Base-by-base conservation (phyloP, 2,329 filamentous ascomycete species). In the Nigrospora sphaerica region DNA sequence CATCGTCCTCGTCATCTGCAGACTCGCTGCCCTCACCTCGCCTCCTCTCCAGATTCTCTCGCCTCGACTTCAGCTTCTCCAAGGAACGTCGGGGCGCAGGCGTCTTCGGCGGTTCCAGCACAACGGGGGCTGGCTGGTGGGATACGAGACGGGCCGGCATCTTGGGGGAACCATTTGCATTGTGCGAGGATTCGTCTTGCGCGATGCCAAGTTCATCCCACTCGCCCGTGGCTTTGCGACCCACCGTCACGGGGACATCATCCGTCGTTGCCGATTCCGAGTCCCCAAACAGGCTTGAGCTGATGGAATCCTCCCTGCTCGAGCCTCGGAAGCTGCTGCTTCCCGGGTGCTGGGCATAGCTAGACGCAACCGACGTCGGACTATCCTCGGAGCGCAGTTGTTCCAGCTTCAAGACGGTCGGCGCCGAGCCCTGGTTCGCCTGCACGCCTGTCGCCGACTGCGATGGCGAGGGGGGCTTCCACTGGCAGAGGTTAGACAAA, bases 1-100 rank as follows among this genome's bases (percentile, higher is more conserved):
- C 92, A 49, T 96, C 91, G 53, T 96, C 92, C 66, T 96, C 92
- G 56, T 96, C 92, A 57, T 96, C 92, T 5, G 91, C 91, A 31
- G 88, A 95, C 58, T 96, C 92, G 46, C 73, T 79, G 33, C 86
- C 83, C 56, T 95, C 88, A 34, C 81, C 69, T 14, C 80, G 78
- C 39, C 82, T 78, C 56, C 81, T 88, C 58, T 95, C 88, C 32
- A 88, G 67, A 7, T 82, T 83, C 53, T 90, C 86, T 32, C 85
- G 81, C 63, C 87, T 92, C 3, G 81, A 80, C 52, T 80, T 81
- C 19, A 90, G 78, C 52, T 85, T 83, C 58, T 95, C 89, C 2
- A 81, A 72, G 4, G 86, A 88, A 23, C 83, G 81, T 50, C 78
- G 78, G 23, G 80, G 73, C 2, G 72, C 67, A 1, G 70, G 64